Evolutionary conservation across 1,139 yeast genomes (phyloP).

Genomic region (Meyerozyma smithsonii): DNA sequence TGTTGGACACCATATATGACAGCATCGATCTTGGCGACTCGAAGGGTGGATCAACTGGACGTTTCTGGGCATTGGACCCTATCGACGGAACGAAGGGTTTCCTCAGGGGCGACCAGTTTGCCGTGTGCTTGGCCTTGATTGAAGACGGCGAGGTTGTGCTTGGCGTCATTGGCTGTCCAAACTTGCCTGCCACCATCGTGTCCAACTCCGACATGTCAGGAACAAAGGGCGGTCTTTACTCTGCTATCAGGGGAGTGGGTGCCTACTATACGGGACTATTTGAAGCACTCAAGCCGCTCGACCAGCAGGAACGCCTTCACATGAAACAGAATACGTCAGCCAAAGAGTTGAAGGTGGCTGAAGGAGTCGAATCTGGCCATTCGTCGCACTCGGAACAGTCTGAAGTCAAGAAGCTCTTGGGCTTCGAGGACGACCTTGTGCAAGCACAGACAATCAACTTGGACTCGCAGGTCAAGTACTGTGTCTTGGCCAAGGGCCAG

Average conservation of each 20-base stretch:
- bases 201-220: slow-evolving; percentile 35
- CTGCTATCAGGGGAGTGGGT: slow-evolving; percentile 73
- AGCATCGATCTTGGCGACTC: slow-evolving; percentile 78
- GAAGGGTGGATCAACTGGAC: slow-evolving; percentile 68
- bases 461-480: slow-evolving; percentile 95
- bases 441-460: slow-evolving; percentile 54
- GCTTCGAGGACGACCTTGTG: slow-evolving; percentile 41
- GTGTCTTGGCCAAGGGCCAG: slow-evolving; percentile 83
- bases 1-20: slow-evolving; percentile 48
- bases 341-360: slow-evolving; percentile 64
- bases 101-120: slow-evolving; percentile 92
- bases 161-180: slow-evolving; percentile 97
- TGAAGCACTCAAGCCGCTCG: slow-evolving; percentile 33
- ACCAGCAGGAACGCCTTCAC: slow-evolving; percentile 29
- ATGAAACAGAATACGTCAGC: slow-evolving; percentile 44
- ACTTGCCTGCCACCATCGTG: slow-evolving; percentile 54
- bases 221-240: slow-evolving; percentile 62
- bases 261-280: slow-evolving; percentile 54
- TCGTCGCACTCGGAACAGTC: slow-evolving; percentile 90
- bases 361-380: slow-evolving; percentile 96
- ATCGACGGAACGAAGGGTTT: slow-evolving; percentile 98
- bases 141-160: slow-evolving; percentile 80
- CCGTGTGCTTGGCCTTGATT: slow-evolving; percentile 87
- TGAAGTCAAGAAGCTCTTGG: slow-evolving; percentile 59
- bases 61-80: slow-evolving; percentile 97